These are phyloP conservation scores for Glaciozyma martinii DNA, from an alignment of 768 basidiomycete species.

Conservation along the genomic window DNA sequence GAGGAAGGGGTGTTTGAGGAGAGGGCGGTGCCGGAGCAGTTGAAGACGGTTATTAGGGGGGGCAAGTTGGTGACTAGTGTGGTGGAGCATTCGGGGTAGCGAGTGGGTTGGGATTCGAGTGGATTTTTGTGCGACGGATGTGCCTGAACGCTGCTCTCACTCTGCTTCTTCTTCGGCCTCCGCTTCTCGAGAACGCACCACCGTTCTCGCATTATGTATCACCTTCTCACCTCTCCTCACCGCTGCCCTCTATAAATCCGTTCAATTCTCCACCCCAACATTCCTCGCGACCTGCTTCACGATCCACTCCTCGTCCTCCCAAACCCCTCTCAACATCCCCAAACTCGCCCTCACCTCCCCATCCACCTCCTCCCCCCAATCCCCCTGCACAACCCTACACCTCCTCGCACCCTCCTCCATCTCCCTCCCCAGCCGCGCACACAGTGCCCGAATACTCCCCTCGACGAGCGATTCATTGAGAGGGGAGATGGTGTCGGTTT, in stretches of 20 bases:
- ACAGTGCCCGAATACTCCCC: conserved; percentile 23
- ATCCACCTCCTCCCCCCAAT: conserved; percentile 1
- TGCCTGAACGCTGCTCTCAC: no score
- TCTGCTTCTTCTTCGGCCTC: no score
- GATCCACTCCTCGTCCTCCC: conserved; percentile 12
- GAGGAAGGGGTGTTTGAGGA: conserved; percentile 89
- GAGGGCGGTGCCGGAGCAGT: conserved; percentile 87
- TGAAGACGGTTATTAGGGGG: conserved; percentile 67
- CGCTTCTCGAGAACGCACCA: no score
- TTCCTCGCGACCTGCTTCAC: neutral
- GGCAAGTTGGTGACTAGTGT: conserved; percentile 82
- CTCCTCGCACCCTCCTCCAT: neutral
- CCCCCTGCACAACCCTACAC: neutral
- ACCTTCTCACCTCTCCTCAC: no score
- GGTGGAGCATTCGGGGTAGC: conserved; percentile 62
- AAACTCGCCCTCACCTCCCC: conserved; percentile 2
- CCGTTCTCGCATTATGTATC: no score
- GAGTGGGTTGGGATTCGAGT: neutral
- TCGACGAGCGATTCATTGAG: conserved; percentile 33
- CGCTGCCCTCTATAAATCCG: no score
- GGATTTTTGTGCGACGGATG: no score
- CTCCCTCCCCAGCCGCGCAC: conserved; percentile 15
- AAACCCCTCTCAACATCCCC: conserved; percentile 14
- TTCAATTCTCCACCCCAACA: no score
- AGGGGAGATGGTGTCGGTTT: conserved; percentile 32